Conservation (phyloP, 78 protist species). For the Tieghemostelium lacteum region DNA sequence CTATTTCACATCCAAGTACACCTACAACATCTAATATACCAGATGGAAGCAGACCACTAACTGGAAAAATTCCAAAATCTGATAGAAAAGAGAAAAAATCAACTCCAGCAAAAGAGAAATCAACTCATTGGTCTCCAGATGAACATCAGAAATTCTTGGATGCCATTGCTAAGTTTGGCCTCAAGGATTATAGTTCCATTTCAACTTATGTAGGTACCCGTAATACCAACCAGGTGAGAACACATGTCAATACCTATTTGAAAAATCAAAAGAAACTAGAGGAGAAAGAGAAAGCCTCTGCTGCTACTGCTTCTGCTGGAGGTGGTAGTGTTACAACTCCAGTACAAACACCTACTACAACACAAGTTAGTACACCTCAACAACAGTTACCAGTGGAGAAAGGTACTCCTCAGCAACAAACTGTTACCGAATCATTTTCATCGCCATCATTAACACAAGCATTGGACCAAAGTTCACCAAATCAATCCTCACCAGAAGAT, state of each 20-base stretch:
- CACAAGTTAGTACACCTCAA: not conserved
- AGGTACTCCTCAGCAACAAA: not conserved
- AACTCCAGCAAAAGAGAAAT: slow-evolving; percentile 8
- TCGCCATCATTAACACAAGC: not conserved
- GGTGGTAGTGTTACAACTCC: not conserved
- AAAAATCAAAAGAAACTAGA: slow-evolving; percentile 55
- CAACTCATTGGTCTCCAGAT: slow-evolving; percentile 50
- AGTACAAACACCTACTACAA: slow-evolving; percentile 17
- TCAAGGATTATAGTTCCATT: slow-evolving; percentile 22
- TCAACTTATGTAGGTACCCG: slow-evolving; percentile 28
- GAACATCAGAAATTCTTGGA: slow-evolving; percentile 63
- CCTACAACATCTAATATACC: not conserved
- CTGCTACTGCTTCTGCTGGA: not conserved
- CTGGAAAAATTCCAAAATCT: not conserved
- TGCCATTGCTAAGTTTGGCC: slow-evolving; percentile 15
- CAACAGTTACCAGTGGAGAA: not conserved
- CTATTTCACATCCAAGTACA: not conserved
- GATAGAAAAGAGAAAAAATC: not conserved
- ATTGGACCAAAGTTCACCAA: not conserved
- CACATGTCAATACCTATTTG: slow-evolving; percentile 53
- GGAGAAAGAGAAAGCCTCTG: slow-evolving; percentile 11
- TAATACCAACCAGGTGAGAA: slow-evolving; percentile 41
- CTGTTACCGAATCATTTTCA: not conserved
- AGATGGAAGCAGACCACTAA: not conserved
- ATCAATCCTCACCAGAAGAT: not conserved